phyloP scores from a whole-genome alignment of 192 early-diverging fungal species.

The Linderina pennispora region DNA sequence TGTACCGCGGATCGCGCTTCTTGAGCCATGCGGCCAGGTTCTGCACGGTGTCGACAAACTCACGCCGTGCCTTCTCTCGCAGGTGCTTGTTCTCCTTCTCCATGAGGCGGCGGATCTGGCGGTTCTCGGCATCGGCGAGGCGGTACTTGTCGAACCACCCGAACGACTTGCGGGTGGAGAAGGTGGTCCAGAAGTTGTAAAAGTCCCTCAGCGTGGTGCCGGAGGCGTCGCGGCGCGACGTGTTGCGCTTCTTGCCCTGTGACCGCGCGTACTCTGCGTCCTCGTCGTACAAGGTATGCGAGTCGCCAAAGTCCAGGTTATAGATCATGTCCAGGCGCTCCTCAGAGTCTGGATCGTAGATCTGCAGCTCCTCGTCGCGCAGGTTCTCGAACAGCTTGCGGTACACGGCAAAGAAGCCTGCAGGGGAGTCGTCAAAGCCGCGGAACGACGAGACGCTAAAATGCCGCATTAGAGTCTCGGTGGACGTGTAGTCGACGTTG shows the following conservation, averaged over 20 bases:
- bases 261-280: slow-evolving; percentile 34
- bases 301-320: slow-evolving; percentile 63
- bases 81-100: slow-evolving; percentile 87
- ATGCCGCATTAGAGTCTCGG: slow-evolving; percentile 66
- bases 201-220: slow-evolving; percentile 55
- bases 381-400: slow-evolving; percentile 69
- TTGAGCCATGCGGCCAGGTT: slow-evolving; percentile 69
- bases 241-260: slow-evolving; percentile 4
- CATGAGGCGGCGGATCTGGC: slow-evolving; percentile 73
- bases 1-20: slow-evolving; percentile 88
- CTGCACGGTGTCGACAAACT: slow-evolving; percentile 71
- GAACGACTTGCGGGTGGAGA: slow-evolving; percentile 83
- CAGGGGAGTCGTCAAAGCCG: slow-evolving; percentile 60
- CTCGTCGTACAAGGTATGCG: slow-evolving; percentile 59
- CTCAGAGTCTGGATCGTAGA: slow-evolving; percentile 10
- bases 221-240: slow-evolving; percentile 5
- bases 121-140: slow-evolving; percentile 73
- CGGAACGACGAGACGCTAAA: slow-evolving; percentile 69
- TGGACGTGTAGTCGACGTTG: slow-evolving; percentile 26
- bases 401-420: slow-evolving; percentile 81
- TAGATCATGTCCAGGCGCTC: slow-evolving; percentile 18
- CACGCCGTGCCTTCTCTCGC: slow-evolving; percentile 65
- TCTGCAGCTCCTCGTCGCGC: slow-evolving; percentile 67
- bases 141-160: slow-evolving; percentile 88
- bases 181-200: slow-evolving; percentile 77